Conservation (phyloP, 805 yeast species). For the Kurtzmaniella cleridarum region DNA sequence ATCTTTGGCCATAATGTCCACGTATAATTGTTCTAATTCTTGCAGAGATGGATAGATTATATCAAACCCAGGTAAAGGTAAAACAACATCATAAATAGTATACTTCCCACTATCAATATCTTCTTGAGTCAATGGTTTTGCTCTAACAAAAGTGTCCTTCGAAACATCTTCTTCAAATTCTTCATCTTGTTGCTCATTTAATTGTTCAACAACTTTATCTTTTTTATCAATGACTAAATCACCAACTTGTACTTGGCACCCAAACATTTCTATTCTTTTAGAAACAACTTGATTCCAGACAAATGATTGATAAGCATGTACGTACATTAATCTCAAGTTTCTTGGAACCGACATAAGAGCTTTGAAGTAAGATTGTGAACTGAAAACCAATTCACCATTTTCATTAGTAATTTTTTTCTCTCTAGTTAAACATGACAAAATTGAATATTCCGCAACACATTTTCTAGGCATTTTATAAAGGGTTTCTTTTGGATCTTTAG, state of each 20-base stretch:
- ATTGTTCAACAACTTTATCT: constrained; percentile 5
- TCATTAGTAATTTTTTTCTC: constrained; percentile 27
- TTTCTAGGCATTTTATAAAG: constrained; percentile 77
- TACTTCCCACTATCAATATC: constrained; percentile 58
- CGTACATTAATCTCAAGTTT: constrained; percentile 89
- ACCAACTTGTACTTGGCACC: constrained; percentile 67
- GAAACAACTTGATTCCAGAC: constrained; percentile 90
- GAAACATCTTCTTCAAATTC: constrained; percentile 71
- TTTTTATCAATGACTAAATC: constrained; percentile 56
- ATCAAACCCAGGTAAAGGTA: constrained; percentile 97
- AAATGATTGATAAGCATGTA: constrained; percentile 95
- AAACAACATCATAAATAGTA: constrained; percentile 75
- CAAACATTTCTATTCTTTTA: constrained; percentile 65
- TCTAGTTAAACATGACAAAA: constrained; percentile 56
- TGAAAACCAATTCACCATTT: constrained; percentile 40
- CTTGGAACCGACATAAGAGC: constrained; percentile 89
- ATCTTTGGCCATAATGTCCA: constrained; percentile 71
- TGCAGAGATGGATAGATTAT: constrained; percentile 76
- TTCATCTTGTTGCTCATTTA: constrained; percentile 37
- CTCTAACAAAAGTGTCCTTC: constrained; percentile 52
- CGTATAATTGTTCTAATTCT: constrained; percentile 54
- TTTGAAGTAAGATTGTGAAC: constrained; percentile 56
- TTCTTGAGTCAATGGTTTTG: constrained; percentile 67
- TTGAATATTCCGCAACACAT: constrained; percentile 77
- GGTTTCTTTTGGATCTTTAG: constrained; percentile 60